phyloP scores from a whole-genome alignment of 2,329 filamentous ascomycete species.

The Kalaharituber pfeilii region DNA sequence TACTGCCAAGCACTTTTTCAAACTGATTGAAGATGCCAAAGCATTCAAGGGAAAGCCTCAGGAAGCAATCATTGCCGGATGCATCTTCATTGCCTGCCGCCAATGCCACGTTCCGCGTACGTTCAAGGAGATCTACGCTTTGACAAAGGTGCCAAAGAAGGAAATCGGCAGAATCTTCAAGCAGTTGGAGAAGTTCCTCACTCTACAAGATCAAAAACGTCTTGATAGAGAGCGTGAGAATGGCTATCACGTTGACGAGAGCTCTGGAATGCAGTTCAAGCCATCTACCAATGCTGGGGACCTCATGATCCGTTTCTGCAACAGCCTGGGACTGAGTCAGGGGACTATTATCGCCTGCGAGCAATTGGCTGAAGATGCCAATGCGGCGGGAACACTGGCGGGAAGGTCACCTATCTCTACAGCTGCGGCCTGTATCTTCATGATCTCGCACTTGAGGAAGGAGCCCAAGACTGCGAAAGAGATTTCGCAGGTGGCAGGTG shows the following conservation, averaged over 20 bases:
- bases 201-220: slow-evolving; percentile 48
- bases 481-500: slow-evolving; percentile 67
- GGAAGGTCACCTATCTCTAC: slow-evolving; percentile 88
- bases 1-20: slow-evolving; percentile 87
- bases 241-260: slow-evolving; percentile 29
- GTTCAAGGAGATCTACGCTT: slow-evolving; percentile 82
- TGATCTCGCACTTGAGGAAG: slow-evolving; percentile 75
- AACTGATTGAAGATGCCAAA: slow-evolving; percentile 80
- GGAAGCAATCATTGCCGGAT: slow-evolving; percentile 84
- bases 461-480: slow-evolving; percentile 66
- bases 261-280: slow-evolving; percentile 7
- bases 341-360: slow-evolving; percentile 56
- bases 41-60: slow-evolving; percentile 90
- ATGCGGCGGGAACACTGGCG: slow-evolving; percentile 60
- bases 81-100: slow-evolving; percentile 93
- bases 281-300: slow-evolving; percentile 64
- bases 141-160: slow-evolving; percentile 91
- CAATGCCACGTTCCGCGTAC: slow-evolving; percentile 74
- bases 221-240: slow-evolving; percentile 33
- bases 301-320: slow-evolving; percentile 80
- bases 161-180: slow-evolving; percentile 96
- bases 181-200: slow-evolving; percentile 71
- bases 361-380: slow-evolving; percentile 60
- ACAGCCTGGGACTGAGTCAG: slow-evolving; percentile 57
- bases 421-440: slow-evolving; percentile 90